Base-by-base conservation (phyloP, 306 rosid genomes). In the Alnus rubra region DNA sequence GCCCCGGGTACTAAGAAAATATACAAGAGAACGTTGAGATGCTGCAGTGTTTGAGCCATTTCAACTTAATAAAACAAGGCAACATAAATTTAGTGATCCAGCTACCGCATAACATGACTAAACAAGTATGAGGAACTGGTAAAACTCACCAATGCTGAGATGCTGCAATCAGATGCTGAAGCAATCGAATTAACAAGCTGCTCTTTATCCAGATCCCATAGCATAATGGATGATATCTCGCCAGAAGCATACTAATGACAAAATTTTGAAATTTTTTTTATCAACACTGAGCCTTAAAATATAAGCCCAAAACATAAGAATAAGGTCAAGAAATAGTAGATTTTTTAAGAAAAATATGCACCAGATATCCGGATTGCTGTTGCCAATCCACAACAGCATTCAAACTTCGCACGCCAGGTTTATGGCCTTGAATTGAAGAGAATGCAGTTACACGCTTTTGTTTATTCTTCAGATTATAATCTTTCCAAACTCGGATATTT, bases 311-410 rank as follows among this genome's bases (percentile, higher is more conserved):
- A 67, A 11, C 35, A 56, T 52, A 47, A 63, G 4, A 51, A 16
- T 19, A 58, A 47, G 42, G 5, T n/a, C 63, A 31, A 33, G 9
- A 19, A 70, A 53, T 55, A 10, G 55, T 59, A 7, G 31, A 64
- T 45, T 23, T 58, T 71, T 64, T 69, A 81, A 54, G 78, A 59
- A 81, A 42, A 75, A 15, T 45, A 51, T 58, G 69, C 91, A 96
- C 99, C 96, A 96, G 90, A 87, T 93, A 96, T 48, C 99, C 99
- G 50, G 91, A 84, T 75, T 91, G 99, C 69, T 96, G 99, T 77
- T 96, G 99, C 99, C 99, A 96, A 86, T 96, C 99, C 74, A 96
- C 99, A 81, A 91, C 96, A 69, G 96, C 94, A 73, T 96, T 92
- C 88, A 85, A 80, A 85, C 89, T 82, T 83, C 94, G 90, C 79